Percentiles rank a stretch among this genome's conserved stretches.
Evolutionary conservation across 2,329 filamentous ascomycete species (phyloP).

Genomic region (Cladosporium halotolerans): DNA sequence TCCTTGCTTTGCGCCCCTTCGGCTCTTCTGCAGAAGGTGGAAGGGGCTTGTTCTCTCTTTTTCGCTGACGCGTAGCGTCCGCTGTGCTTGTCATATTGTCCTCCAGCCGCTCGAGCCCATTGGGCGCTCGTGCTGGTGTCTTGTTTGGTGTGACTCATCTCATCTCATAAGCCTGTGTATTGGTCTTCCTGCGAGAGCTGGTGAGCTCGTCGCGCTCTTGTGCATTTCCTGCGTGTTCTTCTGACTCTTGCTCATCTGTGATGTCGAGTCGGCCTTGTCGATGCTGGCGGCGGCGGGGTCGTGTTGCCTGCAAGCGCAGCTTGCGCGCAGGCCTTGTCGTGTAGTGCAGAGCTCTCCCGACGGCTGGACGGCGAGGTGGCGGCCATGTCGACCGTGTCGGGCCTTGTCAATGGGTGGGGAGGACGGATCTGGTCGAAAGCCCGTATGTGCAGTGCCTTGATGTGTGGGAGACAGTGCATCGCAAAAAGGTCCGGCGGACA

Average conservation of each 20-base stretch:
- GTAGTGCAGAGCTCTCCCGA: not conserved
- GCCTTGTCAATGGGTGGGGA: not conserved
- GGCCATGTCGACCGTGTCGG: not conserved
- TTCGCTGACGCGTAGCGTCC: not conserved
- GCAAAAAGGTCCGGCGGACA: not conserved
- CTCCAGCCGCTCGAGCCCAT: not conserved
- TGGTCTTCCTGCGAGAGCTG: not conserved
- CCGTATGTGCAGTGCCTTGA: not conserved
- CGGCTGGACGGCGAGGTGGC: constrained; percentile 1
- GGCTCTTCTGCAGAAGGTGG: not conserved
- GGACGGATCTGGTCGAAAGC: not conserved
- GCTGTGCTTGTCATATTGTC: not conserved
- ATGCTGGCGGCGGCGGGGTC: not conserved
- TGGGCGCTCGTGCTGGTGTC: not conserved
- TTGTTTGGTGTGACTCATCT: not conserved
- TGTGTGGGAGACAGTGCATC: not conserved
- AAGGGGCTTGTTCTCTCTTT: not conserved
- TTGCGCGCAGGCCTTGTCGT: not conserved
- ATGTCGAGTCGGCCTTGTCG: not conserved
- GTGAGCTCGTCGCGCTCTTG: not conserved
- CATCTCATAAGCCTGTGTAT: not conserved
- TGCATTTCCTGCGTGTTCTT: not conserved
- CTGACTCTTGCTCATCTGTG: constrained; percentile 1
- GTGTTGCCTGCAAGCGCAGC: not conserved
- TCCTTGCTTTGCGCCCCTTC: not conserved